Base-by-base conservation (phyloP, 345 rosid genomes). In the Bruguiera gymnorhiza region DNA sequence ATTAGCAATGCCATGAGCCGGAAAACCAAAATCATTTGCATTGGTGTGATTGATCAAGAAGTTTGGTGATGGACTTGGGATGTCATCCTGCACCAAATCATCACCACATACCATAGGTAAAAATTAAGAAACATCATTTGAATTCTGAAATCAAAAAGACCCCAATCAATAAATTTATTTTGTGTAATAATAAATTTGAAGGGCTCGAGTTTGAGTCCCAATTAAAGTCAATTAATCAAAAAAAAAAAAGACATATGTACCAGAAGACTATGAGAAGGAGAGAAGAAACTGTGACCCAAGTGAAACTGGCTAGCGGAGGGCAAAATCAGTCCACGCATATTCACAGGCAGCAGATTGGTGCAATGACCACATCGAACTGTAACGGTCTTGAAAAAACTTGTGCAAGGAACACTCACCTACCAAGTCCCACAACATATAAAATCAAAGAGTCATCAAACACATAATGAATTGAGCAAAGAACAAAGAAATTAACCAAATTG, bases 301-400 rank as follows among this genome's bases (percentile, higher is more conserved):
- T 92, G 95, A 66, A 88, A 86, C 83, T 88, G 96, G 76, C 82
- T 89, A 30, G 91, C 79, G 3, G 95, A 73, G 16, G 97, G 97
- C 54, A 86, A 83, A 61, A 86, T 79, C 78, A 81, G 56, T 23
- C 86, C 82, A 34, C 93, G 83, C 92, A 87, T 92, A 85, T 86
- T 90, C 66, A 90, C 99, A 9, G 98, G 88, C 50, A 96, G 86
- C 53, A 96, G 96, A 75, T 89, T 92, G 79, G 90, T 82, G 82
- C 99, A 96, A 87, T 94, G 97, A 32, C 98, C 99, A 59, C 98
- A 96, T 75, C 97, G 87, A 43, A 96, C 97, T 24, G 98, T 92
- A 54, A 96, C 99, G 16, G 91, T 87, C 88, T 96, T 96, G 93
- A 89, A 86, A 84, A 96, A 83, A 81, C 96, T 92, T n/a, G 90